Conservation (phyloP, 192 early-diverging fungal species). For the Dimargaris verticillata region DNA sequence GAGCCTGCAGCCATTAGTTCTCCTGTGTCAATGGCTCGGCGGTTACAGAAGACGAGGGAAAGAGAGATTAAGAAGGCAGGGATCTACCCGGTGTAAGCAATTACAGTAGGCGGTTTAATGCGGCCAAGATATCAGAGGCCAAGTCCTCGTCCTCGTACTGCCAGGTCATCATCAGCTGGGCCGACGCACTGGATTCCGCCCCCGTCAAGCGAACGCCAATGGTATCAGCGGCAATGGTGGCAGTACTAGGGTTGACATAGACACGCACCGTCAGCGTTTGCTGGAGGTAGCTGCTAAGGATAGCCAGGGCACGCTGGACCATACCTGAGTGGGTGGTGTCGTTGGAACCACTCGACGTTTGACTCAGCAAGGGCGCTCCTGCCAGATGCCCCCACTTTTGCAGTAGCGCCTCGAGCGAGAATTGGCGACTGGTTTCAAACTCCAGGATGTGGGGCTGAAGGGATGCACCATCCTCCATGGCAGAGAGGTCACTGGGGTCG, state of each 20-base stretch:
- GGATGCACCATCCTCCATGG: slow-evolving; percentile 19
- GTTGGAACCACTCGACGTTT: not conserved
- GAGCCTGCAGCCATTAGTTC: no score
- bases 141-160: slow-evolving; percentile 48
- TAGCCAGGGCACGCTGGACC: not conserved
- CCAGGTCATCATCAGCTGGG: slow-evolving; percentile 35
- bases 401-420: slow-evolving; percentile 15
- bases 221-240: not conserved
- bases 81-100: no score
- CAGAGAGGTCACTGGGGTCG: no score
- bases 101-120: slow-evolving; percentile 32
- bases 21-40: no score
- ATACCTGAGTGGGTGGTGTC: not conserved
- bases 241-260: slow-evolving; percentile 14
- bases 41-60: no score
- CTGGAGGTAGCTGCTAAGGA: slow-evolving; percentile 12
- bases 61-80: no score
- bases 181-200: slow-evolving; percentile 14
- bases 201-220: slow-evolving; percentile 8
- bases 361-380: not conserved
- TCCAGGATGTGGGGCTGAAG: slow-evolving; percentile 18
- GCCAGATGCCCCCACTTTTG: slow-evolving; percentile 5
- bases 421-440: slow-evolving; percentile 17
- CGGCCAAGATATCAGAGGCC: slow-evolving; percentile 36
- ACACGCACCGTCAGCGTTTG: slow-evolving; percentile 16